Conservation (phyloP, 805 yeast species). For the Wickerhamiella hasegawae region DNA sequence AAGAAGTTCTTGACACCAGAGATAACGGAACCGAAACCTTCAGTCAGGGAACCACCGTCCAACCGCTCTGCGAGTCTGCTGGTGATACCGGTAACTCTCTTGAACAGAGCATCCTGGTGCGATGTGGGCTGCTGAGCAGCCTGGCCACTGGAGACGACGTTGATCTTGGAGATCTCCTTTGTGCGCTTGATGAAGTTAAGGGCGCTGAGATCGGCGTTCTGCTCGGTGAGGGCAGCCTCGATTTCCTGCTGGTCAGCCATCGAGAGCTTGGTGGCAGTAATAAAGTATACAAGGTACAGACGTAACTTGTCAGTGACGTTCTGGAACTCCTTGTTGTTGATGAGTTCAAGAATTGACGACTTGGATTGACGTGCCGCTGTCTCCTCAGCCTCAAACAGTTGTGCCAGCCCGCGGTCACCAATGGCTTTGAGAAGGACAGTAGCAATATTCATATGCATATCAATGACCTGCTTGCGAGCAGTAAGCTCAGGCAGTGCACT, state of each 20-base stretch:
- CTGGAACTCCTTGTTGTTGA: constrained; percentile 42
- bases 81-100: constrained; percentile 53
- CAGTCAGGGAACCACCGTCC: constrained; percentile 61
- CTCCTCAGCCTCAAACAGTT: constrained; percentile 89
- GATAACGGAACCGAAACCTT: constrained; percentile 79
- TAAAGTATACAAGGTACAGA: constrained; percentile 65
- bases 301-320: constrained; percentile 60
- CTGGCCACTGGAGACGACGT: constrained; percentile 18
- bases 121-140: constrained; percentile 12
- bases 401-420: constrained; percentile 75
- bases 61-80: constrained; percentile 59
- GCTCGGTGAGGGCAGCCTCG: constrained; percentile 41
- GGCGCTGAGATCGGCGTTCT: constrained; percentile 43
- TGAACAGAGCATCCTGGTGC: constrained; percentile 23
- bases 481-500: constrained; percentile 87
- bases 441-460: constrained; percentile 92
- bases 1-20: constrained; percentile 74
- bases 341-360: constrained; percentile 36
- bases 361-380: constrained; percentile 34
- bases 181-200: constrained; percentile 62
- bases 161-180: constrained; percentile 51
- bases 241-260: constrained; percentile 41
- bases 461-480: constrained; percentile 72
- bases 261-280: constrained; percentile 28
- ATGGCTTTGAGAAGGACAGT: constrained; percentile 69